Conservation (phyloP, 1,139 yeast genomes). For the Waltiozyma sp. region DNA sequence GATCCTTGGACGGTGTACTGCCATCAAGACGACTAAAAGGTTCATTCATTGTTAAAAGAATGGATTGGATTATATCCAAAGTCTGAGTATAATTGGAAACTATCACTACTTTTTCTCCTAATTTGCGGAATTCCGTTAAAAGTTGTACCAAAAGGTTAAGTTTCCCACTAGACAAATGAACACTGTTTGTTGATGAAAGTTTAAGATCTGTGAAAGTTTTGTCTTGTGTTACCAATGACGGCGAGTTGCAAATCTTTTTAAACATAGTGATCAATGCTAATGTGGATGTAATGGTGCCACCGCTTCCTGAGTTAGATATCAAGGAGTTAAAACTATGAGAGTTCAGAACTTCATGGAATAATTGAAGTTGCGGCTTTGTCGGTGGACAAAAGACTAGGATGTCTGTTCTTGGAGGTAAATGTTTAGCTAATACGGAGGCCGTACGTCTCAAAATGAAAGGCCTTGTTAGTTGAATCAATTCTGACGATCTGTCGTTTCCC, state of each 20-base stretch:
- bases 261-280: conserved; percentile 63
- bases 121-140: conserved; percentile 33
- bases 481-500: conserved; percentile 55
- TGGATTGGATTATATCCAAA: conserved; percentile 57
- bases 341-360: conserved; percentile 42
- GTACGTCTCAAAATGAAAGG: conserved; percentile 71
- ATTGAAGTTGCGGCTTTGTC: conserved; percentile 42
- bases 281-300: conserved; percentile 16
- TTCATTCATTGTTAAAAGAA: conserved; percentile 40
- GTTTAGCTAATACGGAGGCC: conserved; percentile 44
- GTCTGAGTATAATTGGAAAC: conserved; percentile 89
- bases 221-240: conserved; percentile 44
- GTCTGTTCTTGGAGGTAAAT: conserved; percentile 71
- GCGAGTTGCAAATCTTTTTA: conserved; percentile 79
- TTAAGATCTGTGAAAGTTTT: conserved; percentile 14
- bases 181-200: conserved; percentile 3
- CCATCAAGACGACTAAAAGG: conserved; percentile 72
- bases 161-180: conserved; percentile 40
- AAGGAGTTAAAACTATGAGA: conserved; percentile 29
- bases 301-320: conserved; percentile 17
- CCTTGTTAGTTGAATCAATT: conserved; percentile 51
- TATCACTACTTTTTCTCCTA: conserved; percentile 66
- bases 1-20: conserved; percentile 51
- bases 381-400: conserved; percentile 74
- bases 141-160: conserved; percentile 42